Percentiles rank a stretch among this genome's conserved stretches.
These are phyloP conservation scores for Blastocystis sp. DNA, from an alignment of 352 stramenopile genomes.

Conservation along the genomic window DNA sequence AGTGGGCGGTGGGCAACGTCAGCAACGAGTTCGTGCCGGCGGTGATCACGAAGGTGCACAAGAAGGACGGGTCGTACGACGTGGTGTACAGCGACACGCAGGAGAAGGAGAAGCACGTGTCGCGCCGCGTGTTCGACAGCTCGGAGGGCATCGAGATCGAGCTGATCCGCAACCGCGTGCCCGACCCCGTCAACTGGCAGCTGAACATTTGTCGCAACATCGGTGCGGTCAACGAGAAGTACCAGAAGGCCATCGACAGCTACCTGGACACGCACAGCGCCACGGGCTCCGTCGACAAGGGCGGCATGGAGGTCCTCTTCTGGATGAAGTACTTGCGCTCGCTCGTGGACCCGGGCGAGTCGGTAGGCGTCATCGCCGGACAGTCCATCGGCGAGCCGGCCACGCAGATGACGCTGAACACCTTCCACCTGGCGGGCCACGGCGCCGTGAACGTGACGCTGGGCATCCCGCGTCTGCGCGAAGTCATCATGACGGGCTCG, in stretches of 20 bases:
- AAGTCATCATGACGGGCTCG: constrained; percentile 99
- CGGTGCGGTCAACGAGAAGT: constrained; percentile 81
- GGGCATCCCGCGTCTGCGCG: constrained; percentile 94
- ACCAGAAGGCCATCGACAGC: constrained; percentile 78
- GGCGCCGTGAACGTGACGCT: constrained; percentile 91
- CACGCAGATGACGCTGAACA: constrained; percentile 99
- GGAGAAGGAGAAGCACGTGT: constrained; percentile 78
- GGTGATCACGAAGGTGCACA: constrained; percentile 75
- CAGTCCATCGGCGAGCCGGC: constrained; percentile 99
- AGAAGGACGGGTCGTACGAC: constrained; percentile 79
- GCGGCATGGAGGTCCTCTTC: constrained; percentile 82
- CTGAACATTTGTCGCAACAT: constrained; percentile 79
- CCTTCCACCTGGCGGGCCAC: constrained; percentile 98
- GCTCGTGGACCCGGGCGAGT: constrained; percentile 91
- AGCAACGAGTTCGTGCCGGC: constrained; percentile 48
- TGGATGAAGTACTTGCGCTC: constrained; percentile 95
- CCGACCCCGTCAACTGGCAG: constrained; percentile 82
- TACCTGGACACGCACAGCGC: constrained; percentile 79
- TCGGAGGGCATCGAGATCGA: constrained; percentile 51
- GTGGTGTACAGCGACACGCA: constrained; percentile 82
- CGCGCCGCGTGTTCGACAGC: constrained; percentile 77
- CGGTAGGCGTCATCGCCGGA: constrained; percentile 93
- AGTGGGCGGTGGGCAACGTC: constrained; percentile 60
- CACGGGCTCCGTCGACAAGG: constrained; percentile 47
- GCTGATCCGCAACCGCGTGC: constrained; percentile 77